Evolutionary conservation across 129 eudicot species (phyloP).

Genomic region (Tagetes erecta): DNA sequence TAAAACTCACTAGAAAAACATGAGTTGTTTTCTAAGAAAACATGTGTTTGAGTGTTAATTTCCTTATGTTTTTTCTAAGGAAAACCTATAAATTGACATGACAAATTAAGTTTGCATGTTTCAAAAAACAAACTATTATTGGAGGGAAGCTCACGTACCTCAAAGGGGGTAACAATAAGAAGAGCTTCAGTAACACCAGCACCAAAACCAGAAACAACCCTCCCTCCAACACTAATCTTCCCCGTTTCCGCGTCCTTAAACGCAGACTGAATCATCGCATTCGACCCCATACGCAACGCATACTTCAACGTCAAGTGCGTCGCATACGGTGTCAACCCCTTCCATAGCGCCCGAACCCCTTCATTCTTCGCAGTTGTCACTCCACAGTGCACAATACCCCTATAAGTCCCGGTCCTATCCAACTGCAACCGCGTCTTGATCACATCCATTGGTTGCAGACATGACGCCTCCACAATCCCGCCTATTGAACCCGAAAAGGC

Average conservation of each 20-base stretch:
- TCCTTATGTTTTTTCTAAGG: no score
- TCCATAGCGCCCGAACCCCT: constrained; percentile 93
- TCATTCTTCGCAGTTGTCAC: constrained; percentile 47
- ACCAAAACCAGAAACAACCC: constrained; percentile 79
- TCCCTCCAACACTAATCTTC: constrained; percentile 53
- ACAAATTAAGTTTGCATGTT: no score
- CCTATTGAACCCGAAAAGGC: constrained; percentile 85
- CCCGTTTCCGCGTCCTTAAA: constrained; percentile 80
- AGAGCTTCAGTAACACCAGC: constrained; percentile 98
- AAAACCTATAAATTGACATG: no score
- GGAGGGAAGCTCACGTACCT: constrained; percentile 40
- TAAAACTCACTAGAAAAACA: no score
- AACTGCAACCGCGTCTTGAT: constrained; percentile 92
- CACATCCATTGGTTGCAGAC: constrained; percentile 90
- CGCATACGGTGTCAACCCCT: constrained; percentile 87
- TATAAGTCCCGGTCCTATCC: constrained; percentile 68
- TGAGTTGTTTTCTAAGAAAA: no score
- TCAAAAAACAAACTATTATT: no score
- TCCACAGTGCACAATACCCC: constrained; percentile 91
- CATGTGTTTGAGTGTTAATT: no score
- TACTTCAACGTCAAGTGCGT: constrained; percentile 88
- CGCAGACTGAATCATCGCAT: constrained; percentile 66
- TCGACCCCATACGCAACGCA: constrained; percentile 90
- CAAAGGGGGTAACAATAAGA: constrained; percentile 88
- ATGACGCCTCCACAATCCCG: constrained; percentile 75